Base-by-base conservation (phyloP, 1,284 basidiomycete genomes). In the Trichosporon sp. region DNA sequence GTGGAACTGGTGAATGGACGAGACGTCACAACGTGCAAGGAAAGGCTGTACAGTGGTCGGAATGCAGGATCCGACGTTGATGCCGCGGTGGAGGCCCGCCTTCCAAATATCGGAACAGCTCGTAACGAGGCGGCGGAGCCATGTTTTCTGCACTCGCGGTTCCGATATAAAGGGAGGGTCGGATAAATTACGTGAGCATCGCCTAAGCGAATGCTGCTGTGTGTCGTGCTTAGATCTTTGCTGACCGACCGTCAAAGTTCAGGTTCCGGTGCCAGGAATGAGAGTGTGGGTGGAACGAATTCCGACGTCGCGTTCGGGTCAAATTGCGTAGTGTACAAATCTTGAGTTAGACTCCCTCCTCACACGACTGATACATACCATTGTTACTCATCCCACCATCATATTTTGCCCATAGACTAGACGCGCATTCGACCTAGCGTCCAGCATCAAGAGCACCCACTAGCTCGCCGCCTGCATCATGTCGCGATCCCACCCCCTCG, bases 81-180 rank as follows among this genome's bases (percentile, higher is more conserved):
- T 21, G 23, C 7, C 19, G 40, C 40, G 40, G 40, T 44, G 40
- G 40, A 44, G 40, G 40, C 40, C 40, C 40, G 19, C 14, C 25
- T 19, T 29, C 25, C 27, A 27, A 54, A n/a, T 11, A 27, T n/a
- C 27, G 49, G 49, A 29, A 54, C 31, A 27, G 27, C 49, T 54
- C 49, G 49, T 54, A 16, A 54, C 49, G 49, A 54, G 49, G 46
- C 29, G 27, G 49, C 49, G 49, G 49, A 54, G 49, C 27, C 49
- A 54, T 27, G 27, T 54, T 49, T n/a, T 27, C 49, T 29, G 25
- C 49, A 27, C 25, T 11, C 40, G 6, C n/a, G 40, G 40, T 11
- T 44, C 40, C 40, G 40, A 10, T n/a, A 23, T 44, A 44, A 8
- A 11, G 40, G 40, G 40, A 23, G 40, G 40, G 10, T 4, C 23